These are phyloP conservation scores for Leccinum barrowsii DNA, from an alignment of 768 basidiomycete species.

Conservation along the genomic window DNA sequence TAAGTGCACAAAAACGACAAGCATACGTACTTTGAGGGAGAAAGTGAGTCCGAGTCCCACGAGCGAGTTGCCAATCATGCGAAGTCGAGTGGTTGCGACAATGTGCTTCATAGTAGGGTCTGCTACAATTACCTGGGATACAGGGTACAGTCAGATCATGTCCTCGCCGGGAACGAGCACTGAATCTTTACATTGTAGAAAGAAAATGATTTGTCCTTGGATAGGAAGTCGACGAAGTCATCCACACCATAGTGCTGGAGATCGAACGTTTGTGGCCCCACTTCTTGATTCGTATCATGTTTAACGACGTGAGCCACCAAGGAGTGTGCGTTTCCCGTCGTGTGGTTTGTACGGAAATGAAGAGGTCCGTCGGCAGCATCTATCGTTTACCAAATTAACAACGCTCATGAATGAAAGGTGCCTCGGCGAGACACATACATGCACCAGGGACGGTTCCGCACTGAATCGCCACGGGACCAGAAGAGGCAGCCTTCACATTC, in stretches of 20 bases:
- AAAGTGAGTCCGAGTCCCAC: not conserved
- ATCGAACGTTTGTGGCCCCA: not conserved
- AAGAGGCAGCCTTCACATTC: not conserved
- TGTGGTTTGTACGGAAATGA: slow-evolving; percentile 6
- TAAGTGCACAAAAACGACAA: not conserved
- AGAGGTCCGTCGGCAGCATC: not conserved
- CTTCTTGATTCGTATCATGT: not conserved
- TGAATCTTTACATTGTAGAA: slow-evolving; percentile 3
- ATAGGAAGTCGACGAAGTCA: not conserved
- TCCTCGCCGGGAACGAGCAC: too few relatives aligned
- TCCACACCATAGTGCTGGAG: not conserved
- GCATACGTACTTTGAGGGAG: not conserved
- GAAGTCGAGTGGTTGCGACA: slow-evolving; percentile 6
- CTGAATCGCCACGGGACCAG: not conserved
- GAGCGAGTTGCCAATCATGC: not conserved
- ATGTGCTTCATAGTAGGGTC: not conserved
- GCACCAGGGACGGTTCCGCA: too few relatives aligned
- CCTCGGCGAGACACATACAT: not conserved
- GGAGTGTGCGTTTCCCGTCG: not conserved
- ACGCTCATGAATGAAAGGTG: not conserved
- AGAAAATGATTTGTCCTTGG: not conserved
- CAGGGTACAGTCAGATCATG: not conserved
- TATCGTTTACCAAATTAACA: not conserved
- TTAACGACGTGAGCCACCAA: slow-evolving; percentile 9
- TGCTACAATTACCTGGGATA: slow-evolving; percentile 5